Percentiles rank a stretch among this genome's conserved stretches.
Evolutionary conservation across 441 rosid genomes (phyloP).

Genomic region (Erodium moschatum): DNA sequence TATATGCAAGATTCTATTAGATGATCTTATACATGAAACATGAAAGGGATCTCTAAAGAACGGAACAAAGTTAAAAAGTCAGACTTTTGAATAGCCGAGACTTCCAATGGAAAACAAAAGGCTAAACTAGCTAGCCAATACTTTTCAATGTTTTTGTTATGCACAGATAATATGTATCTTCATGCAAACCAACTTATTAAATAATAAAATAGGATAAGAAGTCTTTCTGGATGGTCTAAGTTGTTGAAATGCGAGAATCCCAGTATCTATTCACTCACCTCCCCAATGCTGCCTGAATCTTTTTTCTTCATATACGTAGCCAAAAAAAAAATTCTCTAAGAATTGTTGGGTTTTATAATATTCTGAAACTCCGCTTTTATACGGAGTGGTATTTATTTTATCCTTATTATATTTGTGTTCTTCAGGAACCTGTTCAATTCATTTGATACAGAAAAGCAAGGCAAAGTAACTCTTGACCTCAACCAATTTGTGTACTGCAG

Average conservation of each 20-base stretch:
- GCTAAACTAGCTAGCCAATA: not conserved
- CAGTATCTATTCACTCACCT: not conserved
- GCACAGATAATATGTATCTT: not conserved
- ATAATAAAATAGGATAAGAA: not conserved
- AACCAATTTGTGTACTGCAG: slow-evolving; percentile 62
- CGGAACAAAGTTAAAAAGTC: not conserved
- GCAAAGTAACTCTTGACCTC: slow-evolving; percentile 52
- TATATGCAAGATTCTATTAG: not conserved
- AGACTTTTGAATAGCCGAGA: not conserved
- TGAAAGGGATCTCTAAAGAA: not conserved
- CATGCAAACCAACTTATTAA: not conserved
- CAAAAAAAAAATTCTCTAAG: not conserved
- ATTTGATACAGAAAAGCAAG: slow-evolving; percentile 62
- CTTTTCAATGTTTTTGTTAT: not conserved
- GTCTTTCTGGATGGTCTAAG: not conserved
- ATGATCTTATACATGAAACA: not conserved
- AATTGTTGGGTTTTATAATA: not conserved
- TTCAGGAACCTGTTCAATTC: slow-evolving; percentile 54
- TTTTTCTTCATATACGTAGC: not conserved
- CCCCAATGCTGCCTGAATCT: not conserved
- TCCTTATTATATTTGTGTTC: not conserved
- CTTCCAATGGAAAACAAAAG: not conserved
- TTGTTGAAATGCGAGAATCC: not conserved
- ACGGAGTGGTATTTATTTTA: not conserved
- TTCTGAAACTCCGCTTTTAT: not conserved